Base-by-base conservation (phyloP, 352 stramenopile genomes). In the Globisporangium rhizosaccharum region DNA sequence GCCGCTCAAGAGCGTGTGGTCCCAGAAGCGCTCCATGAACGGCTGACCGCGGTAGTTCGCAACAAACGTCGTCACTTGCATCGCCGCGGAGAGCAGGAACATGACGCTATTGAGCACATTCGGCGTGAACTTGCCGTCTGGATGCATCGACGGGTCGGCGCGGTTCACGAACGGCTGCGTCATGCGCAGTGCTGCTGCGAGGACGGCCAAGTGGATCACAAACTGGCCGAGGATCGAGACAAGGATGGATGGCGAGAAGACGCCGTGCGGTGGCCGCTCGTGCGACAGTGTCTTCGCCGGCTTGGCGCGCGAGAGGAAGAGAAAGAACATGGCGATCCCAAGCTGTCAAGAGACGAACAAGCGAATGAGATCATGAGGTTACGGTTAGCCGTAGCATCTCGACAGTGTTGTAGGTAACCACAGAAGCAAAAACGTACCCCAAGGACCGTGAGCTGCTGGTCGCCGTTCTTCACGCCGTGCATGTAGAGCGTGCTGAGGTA, bases 81-180 rank as follows among this genome's bases (percentile, higher is more conserved):
- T 79, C 48, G 96, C 57, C 2, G 82, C 68, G 37, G 77, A 96
- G 15, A 99, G 48, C 25, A 99, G 60, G 71, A 98, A 99, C 50
- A 97, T 91, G 47, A 94, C 87, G 7, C 85, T 96, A 70, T 99
- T 99, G 54, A 99, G 73, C 0, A 96, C 79, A 56, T 97, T 98
- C 1, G 96, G 94, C 50, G 78, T 79, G 73, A 99, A 99, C 23
- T 89, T 79, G 42, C 84, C 90, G 42, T 82, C 72, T 3, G 74
- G 74, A 49, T 84, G 75, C 75, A 82, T 80, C 30, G 68, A 53
- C 11, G 94, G 78, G 26, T 87, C 76, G 46, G 56, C 53, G 25
- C 66, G 68, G 58, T 87, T 90, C n/a, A 81, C 73, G 42, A 87
- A 74, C n/a, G 82, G 79, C 48, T 89, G 67, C 10, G 80, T 62